Percentiles rank a stretch among this genome's conserved stretches.
Conservation (phyloP, 2,329 filamentous ascomycete genomes). For the Chaetoscypha palmicola region DNA sequence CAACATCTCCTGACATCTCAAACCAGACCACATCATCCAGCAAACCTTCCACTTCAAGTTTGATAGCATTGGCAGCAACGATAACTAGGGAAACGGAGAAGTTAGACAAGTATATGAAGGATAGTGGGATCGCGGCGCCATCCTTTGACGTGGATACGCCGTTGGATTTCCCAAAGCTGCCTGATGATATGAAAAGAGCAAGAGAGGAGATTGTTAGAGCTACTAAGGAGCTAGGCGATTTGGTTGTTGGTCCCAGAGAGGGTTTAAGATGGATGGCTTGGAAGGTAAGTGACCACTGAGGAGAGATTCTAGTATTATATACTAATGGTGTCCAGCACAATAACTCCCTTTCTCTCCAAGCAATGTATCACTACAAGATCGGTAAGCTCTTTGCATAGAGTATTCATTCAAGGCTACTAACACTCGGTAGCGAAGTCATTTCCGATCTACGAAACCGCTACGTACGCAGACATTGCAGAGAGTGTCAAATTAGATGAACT, state of each 20-base stretch:
- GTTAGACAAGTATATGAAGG: constrained; percentile 41
- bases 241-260: constrained; percentile 45
- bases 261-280: constrained; percentile 45
- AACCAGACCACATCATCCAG: background rate
- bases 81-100: constrained; percentile 44
- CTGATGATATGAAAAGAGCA: constrained; percentile 39
- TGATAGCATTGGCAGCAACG: constrained; percentile 40
- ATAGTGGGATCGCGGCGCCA: constrained; percentile 36
- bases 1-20: background rate
- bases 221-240: constrained; percentile 40
- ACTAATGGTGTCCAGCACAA: constrained; percentile 36
- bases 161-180: constrained; percentile 41
- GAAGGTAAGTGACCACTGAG: constrained; percentile 37
- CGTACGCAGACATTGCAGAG: constrained; percentile 39
- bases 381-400: constrained; percentile 32
- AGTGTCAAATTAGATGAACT: constrained; percentile 41
- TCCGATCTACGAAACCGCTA: constrained; percentile 39
- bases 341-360: constrained; percentile 43
- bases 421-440: constrained; percentile 41
- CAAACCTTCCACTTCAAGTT: constrained; percentile 26
- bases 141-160: constrained; percentile 41
- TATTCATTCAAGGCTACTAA: constrained; percentile 8
- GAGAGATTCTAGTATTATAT: background rate
- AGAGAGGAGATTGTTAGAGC: constrained; percentile 43
- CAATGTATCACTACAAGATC: constrained; percentile 44